phyloP scores from a whole-genome alignment of 2,329 filamentous ascomycete species.

The Colletotrichum liriopes region DNA sequence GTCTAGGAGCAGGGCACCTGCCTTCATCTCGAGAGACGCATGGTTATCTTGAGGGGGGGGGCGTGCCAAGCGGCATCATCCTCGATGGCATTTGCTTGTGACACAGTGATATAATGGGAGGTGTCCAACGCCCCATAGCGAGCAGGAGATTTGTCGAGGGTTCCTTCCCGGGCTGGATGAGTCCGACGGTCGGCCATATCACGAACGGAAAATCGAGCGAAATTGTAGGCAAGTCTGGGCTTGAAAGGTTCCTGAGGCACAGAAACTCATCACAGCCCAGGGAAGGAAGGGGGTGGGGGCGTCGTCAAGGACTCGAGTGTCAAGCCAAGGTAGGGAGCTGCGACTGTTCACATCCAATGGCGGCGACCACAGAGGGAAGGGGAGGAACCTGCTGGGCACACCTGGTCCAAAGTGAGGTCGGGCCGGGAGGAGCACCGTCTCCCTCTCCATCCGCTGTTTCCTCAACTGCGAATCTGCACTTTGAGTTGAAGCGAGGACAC shows the following conservation, averaged over 20 bases:
- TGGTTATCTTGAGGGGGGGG: not conserved
- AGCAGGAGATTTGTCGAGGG: not conserved
- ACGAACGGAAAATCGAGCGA: constrained; percentile 16
- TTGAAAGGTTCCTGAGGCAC: constrained; percentile 5
- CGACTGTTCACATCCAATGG: not conserved
- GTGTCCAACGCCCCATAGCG: not conserved
- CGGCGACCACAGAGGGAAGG: not conserved
- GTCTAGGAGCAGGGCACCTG: not conserved
- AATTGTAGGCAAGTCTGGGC: constrained; percentile 16
- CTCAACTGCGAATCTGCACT: not conserved
- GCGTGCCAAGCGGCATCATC: not conserved
- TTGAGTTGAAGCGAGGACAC: not conserved
- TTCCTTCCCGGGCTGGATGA: constrained; percentile 1
- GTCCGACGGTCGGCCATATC: constrained; percentile 1
- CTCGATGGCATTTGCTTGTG: not conserved
- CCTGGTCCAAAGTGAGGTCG: not conserved
- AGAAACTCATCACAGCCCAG: not conserved
- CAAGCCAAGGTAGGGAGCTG: not conserved
- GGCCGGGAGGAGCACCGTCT: not conserved
- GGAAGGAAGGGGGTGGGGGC: not conserved
- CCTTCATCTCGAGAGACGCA: not conserved
- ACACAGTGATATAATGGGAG: not conserved
- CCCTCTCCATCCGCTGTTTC: not conserved
- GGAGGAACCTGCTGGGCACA: not conserved
- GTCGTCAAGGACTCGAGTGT: constrained; percentile 6